These are phyloP conservation scores for Acacia melanoxylon DNA, from an alignment of 306 rosid genomes.

Conservation along the genomic window DNA sequence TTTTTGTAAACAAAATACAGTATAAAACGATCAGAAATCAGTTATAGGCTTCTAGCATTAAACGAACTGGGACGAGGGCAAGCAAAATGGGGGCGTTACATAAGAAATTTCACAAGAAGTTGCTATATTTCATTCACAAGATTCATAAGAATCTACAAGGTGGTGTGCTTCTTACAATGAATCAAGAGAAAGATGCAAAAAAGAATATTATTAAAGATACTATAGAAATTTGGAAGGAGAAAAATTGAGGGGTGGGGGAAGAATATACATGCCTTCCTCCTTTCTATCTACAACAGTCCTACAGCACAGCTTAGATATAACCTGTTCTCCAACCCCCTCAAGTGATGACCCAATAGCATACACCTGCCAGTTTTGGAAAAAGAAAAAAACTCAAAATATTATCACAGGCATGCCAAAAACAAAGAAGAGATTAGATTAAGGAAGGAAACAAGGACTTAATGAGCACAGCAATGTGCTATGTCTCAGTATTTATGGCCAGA, in stretches of 20 bases:
- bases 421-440: background rate
- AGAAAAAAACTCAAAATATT: conserved; percentile 7
- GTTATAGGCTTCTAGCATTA: background rate
- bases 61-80: background rate
- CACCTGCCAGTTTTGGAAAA: conserved; percentile 62
- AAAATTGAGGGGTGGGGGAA: conserved; percentile 13
- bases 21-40: background rate
- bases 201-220: conserved; percentile 19
- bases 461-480: background rate
- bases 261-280: conserved; percentile 58
- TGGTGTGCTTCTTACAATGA: conserved; percentile 25
- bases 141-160: background rate
- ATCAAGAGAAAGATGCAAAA: conserved; percentile 18
- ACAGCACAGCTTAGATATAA: conserved; percentile 89
- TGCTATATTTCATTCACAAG: background rate
- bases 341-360: conserved; percentile 96
- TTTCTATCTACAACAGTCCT: conserved; percentile 67
- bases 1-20: background rate
- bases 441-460: background rate
- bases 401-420: background rate
- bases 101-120: background rate
- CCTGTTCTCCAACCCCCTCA: conserved; percentile 96
- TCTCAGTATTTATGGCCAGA: background rate
- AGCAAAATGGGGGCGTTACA: background rate
- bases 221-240: conserved; percentile 6